Evolutionary conservation across 1,139 yeast species (phyloP).

Genomic region (Protomyces gravidus): DNA sequence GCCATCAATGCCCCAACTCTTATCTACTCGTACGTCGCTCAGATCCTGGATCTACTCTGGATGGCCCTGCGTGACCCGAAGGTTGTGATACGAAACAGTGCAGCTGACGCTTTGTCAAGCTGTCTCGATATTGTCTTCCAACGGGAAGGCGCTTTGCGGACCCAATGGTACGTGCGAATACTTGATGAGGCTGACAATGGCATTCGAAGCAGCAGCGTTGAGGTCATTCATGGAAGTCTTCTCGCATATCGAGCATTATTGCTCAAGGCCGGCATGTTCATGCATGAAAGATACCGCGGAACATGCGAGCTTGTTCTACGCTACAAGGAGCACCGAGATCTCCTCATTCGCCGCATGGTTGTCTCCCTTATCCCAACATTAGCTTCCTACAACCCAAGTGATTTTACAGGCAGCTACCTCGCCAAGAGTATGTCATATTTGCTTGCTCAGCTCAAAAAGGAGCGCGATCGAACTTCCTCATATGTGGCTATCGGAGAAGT

Average conservation of each 20-base stretch:
- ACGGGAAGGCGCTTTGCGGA: slow-evolving; percentile 67
- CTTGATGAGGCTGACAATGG: slow-evolving; percentile 60
- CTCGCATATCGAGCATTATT: slow-evolving; percentile 77
- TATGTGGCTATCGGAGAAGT: slow-evolving; percentile 82
- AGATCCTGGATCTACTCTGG: slow-evolving; percentile 81
- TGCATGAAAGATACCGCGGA: slow-evolving; percentile 67
- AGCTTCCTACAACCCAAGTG: slow-evolving; percentile 70
- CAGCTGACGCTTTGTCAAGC: slow-evolving; percentile 73
- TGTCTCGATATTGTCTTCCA: slow-evolving; percentile 75
- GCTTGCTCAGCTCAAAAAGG: slow-evolving; percentile 70
- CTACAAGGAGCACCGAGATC: slow-evolving; percentile 72
- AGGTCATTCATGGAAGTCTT: slow-evolving; percentile 78
- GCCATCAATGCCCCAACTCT: slow-evolving; percentile 86
- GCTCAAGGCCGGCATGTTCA: slow-evolving; percentile 59
- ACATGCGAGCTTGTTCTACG: slow-evolving; percentile 71
- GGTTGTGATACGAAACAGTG: slow-evolving; percentile 68
- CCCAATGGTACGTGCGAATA: slow-evolving; percentile 68
- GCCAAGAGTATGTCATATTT: slow-evolving; percentile 76
- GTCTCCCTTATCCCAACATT: slow-evolving; percentile 75
- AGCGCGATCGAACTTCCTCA: slow-evolving; percentile 71
- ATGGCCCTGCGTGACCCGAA: slow-evolving; percentile 77
- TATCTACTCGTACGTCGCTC: slow-evolving; percentile 70
- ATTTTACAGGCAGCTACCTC: slow-evolving; percentile 74
- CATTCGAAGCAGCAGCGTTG: slow-evolving; percentile 51
- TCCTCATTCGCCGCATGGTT: slow-evolving; percentile 74